Conservation (phyloP, 768 basidiomycete genomes). For the Neoboletus subvelutipes region DNA sequence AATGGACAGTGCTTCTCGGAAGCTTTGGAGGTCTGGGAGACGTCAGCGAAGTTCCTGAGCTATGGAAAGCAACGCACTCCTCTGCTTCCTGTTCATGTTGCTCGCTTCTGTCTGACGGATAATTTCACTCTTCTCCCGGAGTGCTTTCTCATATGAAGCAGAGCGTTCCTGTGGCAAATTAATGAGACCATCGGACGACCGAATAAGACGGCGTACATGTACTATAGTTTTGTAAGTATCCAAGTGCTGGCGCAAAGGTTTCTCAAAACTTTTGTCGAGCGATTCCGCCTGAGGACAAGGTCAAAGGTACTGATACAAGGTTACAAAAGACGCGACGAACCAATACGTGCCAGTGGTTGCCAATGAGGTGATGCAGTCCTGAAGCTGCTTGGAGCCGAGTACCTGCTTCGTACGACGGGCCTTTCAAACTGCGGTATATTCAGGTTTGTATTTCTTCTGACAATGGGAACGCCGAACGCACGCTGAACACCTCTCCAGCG, state of each 20-base stretch:
- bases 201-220: constrained; percentile 44
- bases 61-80: constrained; percentile 57
- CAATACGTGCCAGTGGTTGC: constrained; percentile 90
- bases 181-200: constrained; percentile 1
- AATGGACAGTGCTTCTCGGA: constrained; percentile 77
- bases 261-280: constrained; percentile 85
- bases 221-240: constrained; percentile 77
- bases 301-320: constrained; percentile 2
- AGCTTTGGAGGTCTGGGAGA: constrained; percentile 77
- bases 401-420: constrained; percentile 76
- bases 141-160: constrained; percentile 73
- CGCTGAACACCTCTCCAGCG: constrained; percentile 83
- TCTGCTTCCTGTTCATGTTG: constrained; percentile 81
- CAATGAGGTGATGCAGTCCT: constrained; percentile 87
- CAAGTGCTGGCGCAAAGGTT: constrained; percentile 81
- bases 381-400: constrained; percentile 82
- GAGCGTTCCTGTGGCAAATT: constrained; percentile 68
- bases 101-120: constrained; percentile 84
- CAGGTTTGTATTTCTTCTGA: neutral
- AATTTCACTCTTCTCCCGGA: constrained; percentile 79
- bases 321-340: constrained; percentile 43
- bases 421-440: constrained; percentile 56
- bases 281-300: constrained; percentile 63
- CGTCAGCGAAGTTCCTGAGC: constrained; percentile 8
- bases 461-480: constrained; percentile 37